Conservation (phyloP, 1,139 yeast genomes). For the Candida mesenterica region DNA sequence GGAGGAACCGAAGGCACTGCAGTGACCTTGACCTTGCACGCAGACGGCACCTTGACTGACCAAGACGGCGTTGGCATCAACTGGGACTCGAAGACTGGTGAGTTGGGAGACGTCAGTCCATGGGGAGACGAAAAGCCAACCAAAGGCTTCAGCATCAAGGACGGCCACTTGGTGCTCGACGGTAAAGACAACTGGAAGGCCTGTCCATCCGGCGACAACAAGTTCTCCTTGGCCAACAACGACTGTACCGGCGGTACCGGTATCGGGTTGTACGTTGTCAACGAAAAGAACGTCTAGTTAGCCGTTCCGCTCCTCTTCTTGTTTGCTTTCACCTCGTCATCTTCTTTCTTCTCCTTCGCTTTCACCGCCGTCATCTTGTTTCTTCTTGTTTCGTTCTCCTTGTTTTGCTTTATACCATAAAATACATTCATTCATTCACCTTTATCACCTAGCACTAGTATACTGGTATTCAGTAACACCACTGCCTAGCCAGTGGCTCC, state of each 20-base stretch:
- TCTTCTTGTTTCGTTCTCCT: no score
- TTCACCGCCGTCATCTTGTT: no score
- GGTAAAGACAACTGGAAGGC: constrained; percentile 24
- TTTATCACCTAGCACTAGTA: not conserved
- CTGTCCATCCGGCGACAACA: constrained; percentile 27
- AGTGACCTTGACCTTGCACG: constrained; percentile 21
- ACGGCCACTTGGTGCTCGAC: constrained; percentile 22
- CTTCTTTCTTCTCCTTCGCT: not conserved
- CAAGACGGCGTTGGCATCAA: constrained; percentile 27
- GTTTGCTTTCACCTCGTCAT: not conserved
- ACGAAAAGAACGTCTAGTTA: constrained; percentile 7
- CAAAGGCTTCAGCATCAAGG: constrained; percentile 23
- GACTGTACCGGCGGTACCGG: constrained; percentile 30
- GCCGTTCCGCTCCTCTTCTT: not conserved
- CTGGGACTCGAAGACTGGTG: constrained; percentile 27
- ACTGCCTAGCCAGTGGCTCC: no score
- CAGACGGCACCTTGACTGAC: constrained; percentile 28
- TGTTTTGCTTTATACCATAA: no score
- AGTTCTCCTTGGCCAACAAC: constrained; percentile 25
- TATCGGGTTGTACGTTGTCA: constrained; percentile 20
- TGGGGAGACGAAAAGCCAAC: constrained; percentile 26
- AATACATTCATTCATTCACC: not conserved
- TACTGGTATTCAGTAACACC: no score
- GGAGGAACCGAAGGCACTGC: constrained; percentile 30
- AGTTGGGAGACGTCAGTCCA: constrained; percentile 30